These are phyloP conservation scores for Mesotaenium endlicherianum DNA, from an alignment of 139 green algal species.

Conservation along the genomic window DNA sequence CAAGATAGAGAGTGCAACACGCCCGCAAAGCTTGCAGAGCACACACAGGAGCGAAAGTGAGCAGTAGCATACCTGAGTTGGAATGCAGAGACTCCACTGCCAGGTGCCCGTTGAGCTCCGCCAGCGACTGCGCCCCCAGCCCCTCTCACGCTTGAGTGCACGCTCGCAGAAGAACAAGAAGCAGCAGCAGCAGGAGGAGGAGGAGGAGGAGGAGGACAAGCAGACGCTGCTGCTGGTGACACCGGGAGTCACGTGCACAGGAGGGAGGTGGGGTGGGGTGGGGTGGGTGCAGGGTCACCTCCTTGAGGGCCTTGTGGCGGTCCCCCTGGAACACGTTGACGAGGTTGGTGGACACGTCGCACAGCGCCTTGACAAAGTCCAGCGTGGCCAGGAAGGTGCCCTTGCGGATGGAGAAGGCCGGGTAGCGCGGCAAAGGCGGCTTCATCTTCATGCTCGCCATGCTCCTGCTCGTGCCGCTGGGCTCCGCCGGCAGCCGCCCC, in stretches of 20 bases:
- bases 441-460: no score
- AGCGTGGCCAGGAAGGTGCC: slow-evolving; percentile 77
- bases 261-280: no score
- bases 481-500: background rate
- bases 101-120: slow-evolving; percentile 44
- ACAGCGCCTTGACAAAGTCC: slow-evolving; percentile 95
- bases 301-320: slow-evolving; percentile 29
- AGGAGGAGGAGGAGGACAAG: no score
- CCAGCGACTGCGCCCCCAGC: slow-evolving; percentile 38
- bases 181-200: no score
- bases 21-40: no score
- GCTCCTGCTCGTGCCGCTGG: background rate
- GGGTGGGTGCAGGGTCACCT: background rate
- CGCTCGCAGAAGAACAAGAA: no score
- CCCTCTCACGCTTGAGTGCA: no score
- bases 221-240: no score
- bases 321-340: slow-evolving; percentile 54
- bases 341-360: slow-evolving; percentile 74
- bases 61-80: no score
- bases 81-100: no score
- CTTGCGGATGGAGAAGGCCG: slow-evolving; percentile 40
- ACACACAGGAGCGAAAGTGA: no score
- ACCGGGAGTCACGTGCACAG: background rate
- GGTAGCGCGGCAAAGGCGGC: slow-evolving; percentile 10
- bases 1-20: no score